A percentile compares a stretch with the other conserved stretches of the same genome.
Evolutionary conservation across 495 filamentous ascomycete species (phyloP).

Genomic region (Entonaema liquescens): DNA sequence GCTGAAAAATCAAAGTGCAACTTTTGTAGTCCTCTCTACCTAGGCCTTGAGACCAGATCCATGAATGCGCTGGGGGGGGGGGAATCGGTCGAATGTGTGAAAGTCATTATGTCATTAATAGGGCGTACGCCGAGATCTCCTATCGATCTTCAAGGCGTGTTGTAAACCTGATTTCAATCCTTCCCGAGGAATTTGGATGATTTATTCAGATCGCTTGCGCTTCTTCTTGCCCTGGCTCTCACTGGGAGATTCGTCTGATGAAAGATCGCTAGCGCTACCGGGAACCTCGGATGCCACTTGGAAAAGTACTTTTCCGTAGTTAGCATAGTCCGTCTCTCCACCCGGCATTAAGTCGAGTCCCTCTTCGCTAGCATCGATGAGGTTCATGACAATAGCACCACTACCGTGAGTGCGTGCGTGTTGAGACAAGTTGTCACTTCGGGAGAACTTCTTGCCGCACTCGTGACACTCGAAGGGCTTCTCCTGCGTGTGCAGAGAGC

Average conservation of each 20-base stretch:
- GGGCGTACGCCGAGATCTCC: constrained; percentile 33
- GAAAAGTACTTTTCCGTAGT: constrained; percentile 77
- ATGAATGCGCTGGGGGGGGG: constrained; percentile 14
- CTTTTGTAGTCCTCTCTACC: constrained; percentile 48
- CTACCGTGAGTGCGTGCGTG: constrained; percentile 94
- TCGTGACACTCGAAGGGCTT: constrained; percentile 98
- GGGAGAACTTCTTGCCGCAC: constrained; percentile 99
- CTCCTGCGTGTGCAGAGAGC: constrained; percentile 96
- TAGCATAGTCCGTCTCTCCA: constrained; percentile 67
- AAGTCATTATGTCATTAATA: constrained; percentile 44
- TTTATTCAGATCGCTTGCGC: constrained; percentile 73
- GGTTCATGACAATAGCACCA: constrained; percentile 87
- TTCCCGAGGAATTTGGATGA: constrained; percentile 16
- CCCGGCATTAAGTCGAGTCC: constrained; percentile 54
- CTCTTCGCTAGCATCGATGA: constrained; percentile 72
- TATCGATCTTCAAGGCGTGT: constrained; percentile 15
- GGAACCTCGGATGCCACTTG: constrained; percentile 74
- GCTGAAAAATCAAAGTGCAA: constrained; percentile 49
- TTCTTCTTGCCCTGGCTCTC: constrained; percentile 70
- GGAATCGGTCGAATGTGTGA: constrained; percentile 24
- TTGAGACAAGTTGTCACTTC: constrained; percentile 95
- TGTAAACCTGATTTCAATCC: constrained; percentile 28
- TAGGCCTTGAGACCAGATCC: constrained; percentile 34
- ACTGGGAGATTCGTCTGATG: constrained; percentile 63
- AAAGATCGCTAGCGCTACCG: constrained; percentile 64